Evolutionary conservation across 163 green algal genomes (phyloP), one percentile per base, ranked within the genome.

Genomic region (Trebouxia gelatinosa): DNA sequence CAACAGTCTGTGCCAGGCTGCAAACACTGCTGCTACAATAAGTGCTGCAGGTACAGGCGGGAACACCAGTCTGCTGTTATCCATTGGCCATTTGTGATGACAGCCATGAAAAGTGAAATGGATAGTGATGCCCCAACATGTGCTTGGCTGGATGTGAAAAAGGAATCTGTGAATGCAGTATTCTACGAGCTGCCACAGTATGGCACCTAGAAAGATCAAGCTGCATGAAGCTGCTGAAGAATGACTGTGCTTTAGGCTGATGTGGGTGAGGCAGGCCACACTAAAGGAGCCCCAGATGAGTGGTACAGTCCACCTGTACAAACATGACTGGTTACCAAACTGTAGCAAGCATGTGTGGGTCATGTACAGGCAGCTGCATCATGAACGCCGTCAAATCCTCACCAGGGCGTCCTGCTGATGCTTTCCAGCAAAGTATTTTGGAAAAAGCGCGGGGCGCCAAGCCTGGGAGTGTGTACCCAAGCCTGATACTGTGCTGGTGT

Each of bases 21-120:
- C 59, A 16, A 70, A 75, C 6, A 80, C 50, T 16, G 9, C 61
- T 17, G 71, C 62, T 31, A 75, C 46, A n/a, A 85, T 59, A 0
- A 59, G 31, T 2, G 71, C 62, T 0, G 77, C 81, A 28, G 81
- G 81, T 23, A 85, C 61, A 13, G 81, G 81, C 4, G 81, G 81
- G 40, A 85, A 85, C 2, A 85, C 81, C 31, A 85, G 71, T 9
- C 81, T 75, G 26, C 31, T 17, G 21, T 32, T 54, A 64, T 85
- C 81, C 61, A 62, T 17, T 17, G 81, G 81, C 34, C 67, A 85
- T 40, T 85, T 85, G 64, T 85, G 81, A 51, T 85, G 81, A 37
- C 81, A 85, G 40, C 81, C 81, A 51, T 85, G 81, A 28, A 85
- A 80, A 9, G 38, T 51, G 59, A 85, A 85, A 62, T 85, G 81